Evolutionary conservation across 768 basidiomycete species (phyloP), one percentile per base, ranked within the genome.

Genomic region (Xerocomus spinulosus): DNA sequence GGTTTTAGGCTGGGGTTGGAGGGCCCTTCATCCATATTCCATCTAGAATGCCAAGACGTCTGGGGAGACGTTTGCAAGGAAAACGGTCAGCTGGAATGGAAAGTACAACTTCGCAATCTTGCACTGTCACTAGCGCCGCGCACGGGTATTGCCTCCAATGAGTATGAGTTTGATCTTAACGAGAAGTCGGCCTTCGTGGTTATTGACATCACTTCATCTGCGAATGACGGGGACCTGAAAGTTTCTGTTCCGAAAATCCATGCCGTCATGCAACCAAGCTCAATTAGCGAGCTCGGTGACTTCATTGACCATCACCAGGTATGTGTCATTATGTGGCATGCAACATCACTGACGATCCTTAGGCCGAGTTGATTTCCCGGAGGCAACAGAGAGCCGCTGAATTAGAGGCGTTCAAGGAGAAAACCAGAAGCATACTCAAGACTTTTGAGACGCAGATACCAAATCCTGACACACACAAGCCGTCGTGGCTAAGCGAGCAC

Each of bases 221-320:
- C 54, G 18, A 71, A 74, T 41, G 60, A 61, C 6, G 63, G 55
- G 26, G 23, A 46, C n/a, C 39, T 89, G 23, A 71, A 81, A 29
- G 50, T 92, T 25, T 65, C 71, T 1, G 67, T 94, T 20, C 80
- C 78, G 8, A 89, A 86, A 64, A 81, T 92, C 3, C 91, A 97
- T 59, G 92, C 94, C 1, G 87, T 95, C 28, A 85, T 96, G 86
- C 92, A 93, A 63, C 85, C 94, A 9, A 90, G 89, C 53, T 94
- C 95, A 0, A 84, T 97, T 42, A 85, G 86, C 18, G 89, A 95
- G 61, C 71, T 97, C 8, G 89, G 86, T 14, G 94, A 97, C 62
- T 90, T 92, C 53, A 66, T 92, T 33, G 92, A 95, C 60, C 77
- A 91, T 56, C 71, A 91, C 34, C 90, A 89, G 76, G 90, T 85